Base-by-base conservation (phyloP, 1,139 yeast species). In the Candida sanyaensis region DNA sequence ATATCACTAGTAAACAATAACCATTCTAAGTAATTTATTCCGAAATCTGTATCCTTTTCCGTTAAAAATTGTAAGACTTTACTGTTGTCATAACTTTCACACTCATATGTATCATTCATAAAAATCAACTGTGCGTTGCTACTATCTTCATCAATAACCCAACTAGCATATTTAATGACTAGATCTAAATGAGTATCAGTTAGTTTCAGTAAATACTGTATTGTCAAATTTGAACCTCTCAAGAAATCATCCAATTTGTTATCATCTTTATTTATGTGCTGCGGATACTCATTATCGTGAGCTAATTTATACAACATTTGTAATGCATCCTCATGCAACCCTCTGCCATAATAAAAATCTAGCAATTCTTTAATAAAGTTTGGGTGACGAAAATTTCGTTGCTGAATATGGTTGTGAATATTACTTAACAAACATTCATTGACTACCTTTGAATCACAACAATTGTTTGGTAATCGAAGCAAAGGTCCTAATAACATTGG, bases 401-500 rank as follows among this genome's bases (percentile, higher is more conserved):
- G 54, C 31, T 73, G 68, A n/a, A 71, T 69, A 43, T 66, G 70
- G 6, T 57, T 52, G 45, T 64, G 66, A 10, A 52, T 45, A 51
- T 65, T 62, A 12, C 60, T 58, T 33, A 74, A 57, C 32, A 92
- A 75, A 47, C 81, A 75, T 5, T 69, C 65, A 46, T 81, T 80
- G 2, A 90, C 96, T 3, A 81, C 75, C 1, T 69, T 69, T 2
- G 86, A 77, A 58, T 86, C 86, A 68, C 97, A 90, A 52, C 75
- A 73, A 61, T 92, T 93, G 37, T 81, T 80, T 0, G 80, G 79
- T 2, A 91, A 75, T 45, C 98, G 73, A 6, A 93, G 75, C 31
- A 93, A 77, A 0, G 98, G 95, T 0, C 96, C 96, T 13, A 93
- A 77, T 60, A 93, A 73, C 56, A 86, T 79, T 0, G 91, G 89